phyloP scores from a whole-genome alignment of 331 rosid genomes.

The Quercus lobata region DNA sequence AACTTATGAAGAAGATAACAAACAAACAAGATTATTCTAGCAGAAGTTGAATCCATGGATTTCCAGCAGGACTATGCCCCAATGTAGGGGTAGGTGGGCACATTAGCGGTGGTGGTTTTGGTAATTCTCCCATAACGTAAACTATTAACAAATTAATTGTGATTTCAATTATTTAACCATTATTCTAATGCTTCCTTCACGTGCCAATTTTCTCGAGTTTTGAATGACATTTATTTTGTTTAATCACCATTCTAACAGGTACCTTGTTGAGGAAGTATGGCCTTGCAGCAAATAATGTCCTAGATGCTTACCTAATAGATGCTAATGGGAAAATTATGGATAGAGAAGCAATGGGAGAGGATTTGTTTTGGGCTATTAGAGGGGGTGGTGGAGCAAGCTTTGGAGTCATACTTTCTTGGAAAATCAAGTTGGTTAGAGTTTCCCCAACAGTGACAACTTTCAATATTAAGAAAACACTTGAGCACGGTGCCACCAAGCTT shows the following conservation, averaged over 20 bases:
- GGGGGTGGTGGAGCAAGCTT: constrained; percentile 63
- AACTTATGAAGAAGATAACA: too few relatives aligned
- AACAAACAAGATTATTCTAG: too few relatives aligned
- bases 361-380: constrained; percentile 58
- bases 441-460: constrained; percentile 21
- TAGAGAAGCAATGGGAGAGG: constrained; percentile 46
- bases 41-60: too few relatives aligned
- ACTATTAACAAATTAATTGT: too few relatives aligned
- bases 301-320: constrained; percentile 40
- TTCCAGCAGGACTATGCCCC: too few relatives aligned
- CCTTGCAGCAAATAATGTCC: constrained; percentile 33
- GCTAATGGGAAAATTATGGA: constrained; percentile 32
- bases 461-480: constrained; percentile 13
- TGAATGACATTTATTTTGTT: too few relatives aligned
- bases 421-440: constrained; percentile 32
- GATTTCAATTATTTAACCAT: too few relatives aligned
- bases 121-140: not conserved
- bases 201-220: accelerated
- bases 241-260: too few relatives aligned
- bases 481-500: not conserved
- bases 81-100: too few relatives aligned
- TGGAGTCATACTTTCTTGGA: constrained; percentile 45
- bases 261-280: constrained; percentile 45
- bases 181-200: too few relatives aligned
- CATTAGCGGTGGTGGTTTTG: not conserved